Evolutionary conservation across 768 basidiomycete genomes (phyloP).

Genomic region (Auriscalpium vulgare): DNA sequence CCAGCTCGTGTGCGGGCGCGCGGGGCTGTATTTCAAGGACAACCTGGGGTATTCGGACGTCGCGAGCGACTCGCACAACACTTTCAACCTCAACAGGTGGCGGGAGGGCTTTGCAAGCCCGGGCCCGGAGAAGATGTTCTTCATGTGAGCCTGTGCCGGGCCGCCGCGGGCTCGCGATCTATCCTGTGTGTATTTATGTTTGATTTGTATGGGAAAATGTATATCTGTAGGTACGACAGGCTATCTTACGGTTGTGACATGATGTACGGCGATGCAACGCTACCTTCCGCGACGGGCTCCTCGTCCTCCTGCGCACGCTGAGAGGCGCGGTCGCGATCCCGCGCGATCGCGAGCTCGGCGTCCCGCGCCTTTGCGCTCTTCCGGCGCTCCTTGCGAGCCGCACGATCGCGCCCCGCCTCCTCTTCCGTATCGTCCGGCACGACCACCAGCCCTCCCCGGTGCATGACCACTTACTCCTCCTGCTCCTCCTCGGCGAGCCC

Average conservation of each 20-base stretch:
- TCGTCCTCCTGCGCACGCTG: conserved; percentile 29
- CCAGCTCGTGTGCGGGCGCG: conserved; percentile 48
- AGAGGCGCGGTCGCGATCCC: conserved; percentile 31
- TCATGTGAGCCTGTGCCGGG: conserved; percentile 1
- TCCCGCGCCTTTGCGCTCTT: conserved; percentile 36
- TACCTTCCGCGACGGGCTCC: conserved; percentile 26
- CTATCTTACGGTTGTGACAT: too few relatives aligned
- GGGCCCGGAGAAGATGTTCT: conserved; percentile 9
- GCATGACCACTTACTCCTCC: conserved; percentile 36
- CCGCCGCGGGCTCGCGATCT: neutral
- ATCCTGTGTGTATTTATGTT: too few relatives aligned
- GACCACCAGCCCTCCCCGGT: conserved; percentile 15
- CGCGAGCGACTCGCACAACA: neutral
- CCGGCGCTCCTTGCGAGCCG: conserved; percentile 41
- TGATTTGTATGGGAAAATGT: too few relatives aligned
- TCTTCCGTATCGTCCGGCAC: conserved; percentile 27
- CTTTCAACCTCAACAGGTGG: conserved; percentile 6
- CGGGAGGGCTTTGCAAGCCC: conserved; percentile 6
- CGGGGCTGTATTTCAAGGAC: conserved; percentile 40
- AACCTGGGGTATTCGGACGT: conserved; percentile 12
- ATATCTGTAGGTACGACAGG: neutral
- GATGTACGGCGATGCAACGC: conserved; percentile 35
- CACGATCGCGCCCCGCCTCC: conserved; percentile 29
- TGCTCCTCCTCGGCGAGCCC: conserved; percentile 50
- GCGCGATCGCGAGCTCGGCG: conserved; percentile 19